Percentiles rank a stretch among this genome's conserved stretches.
These are phyloP conservation scores for Castanospermum australe DNA, from an alignment of 306 rosid species.

Conservation along the genomic window DNA sequence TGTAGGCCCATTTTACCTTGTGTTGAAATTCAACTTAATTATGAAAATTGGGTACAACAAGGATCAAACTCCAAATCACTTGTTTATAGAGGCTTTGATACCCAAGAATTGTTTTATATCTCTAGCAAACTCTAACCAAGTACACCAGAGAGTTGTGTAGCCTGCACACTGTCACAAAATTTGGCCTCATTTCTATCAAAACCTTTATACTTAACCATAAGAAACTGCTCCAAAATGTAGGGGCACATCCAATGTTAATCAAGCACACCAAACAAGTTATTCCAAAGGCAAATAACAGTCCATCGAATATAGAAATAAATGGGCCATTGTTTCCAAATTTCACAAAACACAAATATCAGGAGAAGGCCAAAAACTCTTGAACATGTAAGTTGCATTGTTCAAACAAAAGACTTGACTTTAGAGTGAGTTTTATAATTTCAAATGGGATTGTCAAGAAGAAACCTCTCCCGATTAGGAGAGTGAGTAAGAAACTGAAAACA, in stretches of 20 bases:
- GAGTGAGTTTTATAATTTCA: background rate
- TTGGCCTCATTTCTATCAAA: background rate
- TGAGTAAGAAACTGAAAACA: background rate
- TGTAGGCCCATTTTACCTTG: too few relatives aligned
- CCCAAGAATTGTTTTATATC: too few relatives aligned
- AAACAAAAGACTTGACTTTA: background rate
- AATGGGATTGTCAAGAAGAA: background rate
- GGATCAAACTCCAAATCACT: too few relatives aligned
- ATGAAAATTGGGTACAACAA: too few relatives aligned
- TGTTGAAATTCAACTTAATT: too few relatives aligned
- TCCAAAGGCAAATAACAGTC: background rate
- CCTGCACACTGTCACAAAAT: background rate
- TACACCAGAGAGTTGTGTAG: background rate
- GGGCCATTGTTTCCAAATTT: background rate
- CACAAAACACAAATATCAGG: background rate
- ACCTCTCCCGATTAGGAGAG: background rate
- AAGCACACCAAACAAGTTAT: background rate
- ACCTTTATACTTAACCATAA: background rate
- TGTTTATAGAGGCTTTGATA: too few relatives aligned
- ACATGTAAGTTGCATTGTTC: background rate
- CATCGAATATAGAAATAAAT: background rate
- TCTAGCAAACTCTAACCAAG: background rate
- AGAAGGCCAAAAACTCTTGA: background rate
- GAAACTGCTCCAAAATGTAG: background rate
- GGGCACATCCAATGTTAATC: background rate